Evolutionary conservation across 106 monocot species (phyloP).

Genomic region (Platanthera zijinensis): DNA sequence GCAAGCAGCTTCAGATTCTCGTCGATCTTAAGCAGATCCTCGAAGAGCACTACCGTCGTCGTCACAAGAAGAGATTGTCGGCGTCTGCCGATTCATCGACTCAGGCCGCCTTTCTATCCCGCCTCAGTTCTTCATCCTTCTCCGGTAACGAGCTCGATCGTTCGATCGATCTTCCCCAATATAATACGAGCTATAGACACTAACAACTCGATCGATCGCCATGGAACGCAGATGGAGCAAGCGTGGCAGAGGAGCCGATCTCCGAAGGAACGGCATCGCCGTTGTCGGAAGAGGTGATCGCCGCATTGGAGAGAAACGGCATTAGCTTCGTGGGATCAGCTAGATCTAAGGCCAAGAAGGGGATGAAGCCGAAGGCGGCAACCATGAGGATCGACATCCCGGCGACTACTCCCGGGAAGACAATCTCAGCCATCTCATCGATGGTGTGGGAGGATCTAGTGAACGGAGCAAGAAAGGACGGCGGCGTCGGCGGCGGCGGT

Average conservation of each 20-base stretch:
- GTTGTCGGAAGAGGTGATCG: conserved; percentile 62
- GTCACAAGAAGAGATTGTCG: conserved; percentile 6
- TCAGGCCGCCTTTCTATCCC: conserved; percentile 5
- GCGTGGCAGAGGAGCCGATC: neutral
- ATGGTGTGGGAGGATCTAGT: conserved; percentile 86
- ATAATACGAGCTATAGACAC: neutral
- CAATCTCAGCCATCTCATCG: conserved; percentile 53
- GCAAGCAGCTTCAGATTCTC: conserved; percentile 85
- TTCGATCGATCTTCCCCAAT: neutral
- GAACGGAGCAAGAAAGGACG: conserved; percentile 63
- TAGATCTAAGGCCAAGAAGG: conserved; percentile 63
- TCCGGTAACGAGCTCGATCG: conserved; percentile 23
- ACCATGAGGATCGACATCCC: conserved; percentile 92
- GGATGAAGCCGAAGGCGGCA: conserved; percentile 44
- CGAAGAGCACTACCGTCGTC: conserved; percentile 41
- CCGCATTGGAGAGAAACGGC: conserved; percentile 81
- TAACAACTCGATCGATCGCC: neutral
- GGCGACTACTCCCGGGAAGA: conserved; percentile 48
- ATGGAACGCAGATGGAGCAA: conserved; percentile 1
- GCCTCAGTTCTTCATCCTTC: conserved; percentile 18
- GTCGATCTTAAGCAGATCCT: conserved; percentile 69
- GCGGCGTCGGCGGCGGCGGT: conserved; percentile 22
- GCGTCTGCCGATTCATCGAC: conserved; percentile 5
- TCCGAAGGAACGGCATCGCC: conserved; percentile 1
- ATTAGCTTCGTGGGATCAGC: conserved; percentile 57